Base-by-base conservation (phyloP, 805 yeast species). In the Candida glaebosa region DNA sequence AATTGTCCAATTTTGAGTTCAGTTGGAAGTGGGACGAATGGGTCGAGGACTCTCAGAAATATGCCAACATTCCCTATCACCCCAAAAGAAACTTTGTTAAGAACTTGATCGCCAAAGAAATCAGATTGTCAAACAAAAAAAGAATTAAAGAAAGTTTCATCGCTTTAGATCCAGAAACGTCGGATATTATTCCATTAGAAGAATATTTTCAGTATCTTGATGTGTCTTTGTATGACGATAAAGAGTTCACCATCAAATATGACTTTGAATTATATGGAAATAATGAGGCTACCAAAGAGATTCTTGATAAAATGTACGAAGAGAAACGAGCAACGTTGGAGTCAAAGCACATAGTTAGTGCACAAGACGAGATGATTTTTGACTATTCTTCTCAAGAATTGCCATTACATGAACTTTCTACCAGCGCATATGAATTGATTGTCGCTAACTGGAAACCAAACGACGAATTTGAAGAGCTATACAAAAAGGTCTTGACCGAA, bases 21-120 rank as follows among this genome's bases (percentile, higher is more conserved):
- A 87, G 90, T 28, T 93, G 99, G 99, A 88, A 89, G 57, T 93
- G 99, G 99, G 80, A 78, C 48, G 98, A 90, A 61, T 93, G 99
- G 99, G 78, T 75, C 19, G 65, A 61, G 2, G 86, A 82, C 52
- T 73, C 82, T 0, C 52, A 58, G n/a, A 60, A 58, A 35, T 73
- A 69, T 36, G 62, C 67, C 5, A 60, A 69, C 8, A 66, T 75
- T 26, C 59, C 67, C 25, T 80, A 77, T 53, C 90, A 87, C 56
- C 96, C 97, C 9, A 80, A 79, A 50, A 73, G 78, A 47, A 77
- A 75, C 35, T 84, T 91, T 50, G 79, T 91, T 45, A 79, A 75
- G 50, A 89, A 89, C 62, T 71, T 90, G 47, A 82, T 93, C 45
- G 77, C 81, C 31, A 90, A 89, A 55, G 97, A 91, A 60, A 68